A percentile compares a stretch with the other conserved stretches of the same genome.
phyloP scores from a whole-genome alignment of 495 filamentous ascomycete species.

The Parathielavia appendiculata region DNA sequence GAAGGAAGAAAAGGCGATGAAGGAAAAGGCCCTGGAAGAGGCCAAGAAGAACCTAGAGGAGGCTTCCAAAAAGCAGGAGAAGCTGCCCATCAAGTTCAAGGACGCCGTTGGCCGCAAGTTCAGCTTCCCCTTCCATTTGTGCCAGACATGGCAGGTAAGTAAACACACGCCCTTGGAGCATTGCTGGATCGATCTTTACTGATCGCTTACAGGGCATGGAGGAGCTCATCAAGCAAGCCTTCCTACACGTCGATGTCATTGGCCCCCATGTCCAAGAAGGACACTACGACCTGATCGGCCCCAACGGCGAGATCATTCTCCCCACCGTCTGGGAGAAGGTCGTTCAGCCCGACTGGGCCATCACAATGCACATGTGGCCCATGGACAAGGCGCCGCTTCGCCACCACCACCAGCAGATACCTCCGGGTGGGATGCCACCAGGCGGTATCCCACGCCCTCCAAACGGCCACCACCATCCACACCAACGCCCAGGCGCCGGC shows the following conservation, averaged over 20 bases:
- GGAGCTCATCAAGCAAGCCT: constrained; percentile 79
- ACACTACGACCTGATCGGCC: constrained; percentile 79
- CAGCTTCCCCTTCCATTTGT: constrained; percentile 75
- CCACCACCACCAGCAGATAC: constrained; percentile 4
- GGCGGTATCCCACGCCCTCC: constrained; percentile 17
- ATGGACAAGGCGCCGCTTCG: constrained; percentile 48
- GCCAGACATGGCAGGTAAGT: constrained; percentile 74
- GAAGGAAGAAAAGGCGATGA: constrained; percentile 43
- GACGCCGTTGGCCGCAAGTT: constrained; percentile 84
- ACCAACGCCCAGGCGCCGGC: neutral
- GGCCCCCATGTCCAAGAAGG: constrained; percentile 77
- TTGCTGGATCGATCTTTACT: neutral
- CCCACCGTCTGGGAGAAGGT: constrained; percentile 83
- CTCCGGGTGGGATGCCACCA: constrained; percentile 20
- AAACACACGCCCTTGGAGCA: neutral
- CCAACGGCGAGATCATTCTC: constrained; percentile 82
- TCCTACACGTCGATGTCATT: constrained; percentile 76
- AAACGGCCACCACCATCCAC: neutral
- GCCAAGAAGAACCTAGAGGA: constrained; percentile 49
- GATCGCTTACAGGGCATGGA: constrained; percentile 63
- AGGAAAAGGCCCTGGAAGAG: constrained; percentile 43
- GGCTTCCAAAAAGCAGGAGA: constrained; percentile 48
- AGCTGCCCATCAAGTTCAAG: constrained; percentile 69
- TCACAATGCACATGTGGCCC: constrained; percentile 98
- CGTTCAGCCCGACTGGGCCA: constrained; percentile 78